Conservation (phyloP, 2,329 filamentous ascomycete genomes). For the Aureobasidium melanogenum region DNA sequence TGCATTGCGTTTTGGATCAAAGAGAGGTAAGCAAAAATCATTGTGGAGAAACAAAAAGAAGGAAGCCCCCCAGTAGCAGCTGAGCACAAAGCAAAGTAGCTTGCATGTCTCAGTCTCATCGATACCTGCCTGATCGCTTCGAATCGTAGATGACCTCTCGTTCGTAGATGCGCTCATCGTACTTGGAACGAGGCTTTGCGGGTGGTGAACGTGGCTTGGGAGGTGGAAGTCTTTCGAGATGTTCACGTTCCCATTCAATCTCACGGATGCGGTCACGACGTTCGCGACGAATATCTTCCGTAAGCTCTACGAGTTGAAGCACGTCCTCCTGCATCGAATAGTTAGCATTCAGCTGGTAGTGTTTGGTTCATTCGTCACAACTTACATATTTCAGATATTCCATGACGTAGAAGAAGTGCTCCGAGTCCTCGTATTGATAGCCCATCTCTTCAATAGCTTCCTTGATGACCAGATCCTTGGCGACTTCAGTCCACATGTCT, state of each 20-base stretch:
- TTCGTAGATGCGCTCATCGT: constrained; percentile 59
- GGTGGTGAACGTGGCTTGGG: constrained; percentile 30
- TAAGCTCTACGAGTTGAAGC: constrained; percentile 69
- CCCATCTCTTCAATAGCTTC: constrained; percentile 79
- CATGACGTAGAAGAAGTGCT: constrained; percentile 85
- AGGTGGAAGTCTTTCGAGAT: constrained; percentile 38
- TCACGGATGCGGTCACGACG: constrained; percentile 51
- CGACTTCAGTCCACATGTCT: constrained; percentile 90
- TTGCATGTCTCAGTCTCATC: background rate
- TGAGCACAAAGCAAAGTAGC: background rate
- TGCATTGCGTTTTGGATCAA: background rate
- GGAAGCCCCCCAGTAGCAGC: background rate
- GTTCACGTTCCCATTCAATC: constrained; percentile 52
- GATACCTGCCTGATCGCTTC: constrained; percentile 9
- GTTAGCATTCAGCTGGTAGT: background rate
- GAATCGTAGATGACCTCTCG: constrained; percentile 58
- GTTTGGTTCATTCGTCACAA: constrained; percentile 19
- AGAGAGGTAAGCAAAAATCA: background rate
- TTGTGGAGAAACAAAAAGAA: background rate
- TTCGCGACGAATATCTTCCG: constrained; percentile 68
- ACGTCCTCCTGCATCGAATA: constrained; percentile 65
- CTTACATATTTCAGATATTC: constrained; percentile 82
- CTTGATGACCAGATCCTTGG: constrained; percentile 77
- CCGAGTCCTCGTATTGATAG: constrained; percentile 86
- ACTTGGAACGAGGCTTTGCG: constrained; percentile 37